These are phyloP conservation scores for Alternaria rosae DNA, from an alignment of 2,329 filamentous ascomycete genomes.

Conservation along the genomic window DNA sequence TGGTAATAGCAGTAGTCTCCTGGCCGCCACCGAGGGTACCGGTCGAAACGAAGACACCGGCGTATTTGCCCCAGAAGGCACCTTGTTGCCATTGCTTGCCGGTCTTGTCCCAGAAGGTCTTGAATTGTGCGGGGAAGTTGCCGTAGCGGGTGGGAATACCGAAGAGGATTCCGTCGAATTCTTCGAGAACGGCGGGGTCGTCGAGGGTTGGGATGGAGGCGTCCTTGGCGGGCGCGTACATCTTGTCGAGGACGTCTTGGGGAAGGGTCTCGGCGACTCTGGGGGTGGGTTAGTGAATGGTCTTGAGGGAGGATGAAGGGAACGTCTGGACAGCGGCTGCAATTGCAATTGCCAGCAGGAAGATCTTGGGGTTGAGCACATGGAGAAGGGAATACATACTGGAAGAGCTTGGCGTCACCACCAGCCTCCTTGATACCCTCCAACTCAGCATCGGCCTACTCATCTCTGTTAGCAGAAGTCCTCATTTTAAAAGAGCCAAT, in stretches of 20 bases:
- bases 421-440: slow-evolving; percentile 88
- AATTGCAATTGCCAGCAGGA: neutral
- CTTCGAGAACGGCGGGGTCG: slow-evolving; percentile 67
- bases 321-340: too few relatives aligned
- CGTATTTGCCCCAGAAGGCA: slow-evolving; percentile 84
- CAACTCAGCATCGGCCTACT: slow-evolving; percentile 88
- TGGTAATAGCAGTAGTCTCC: slow-evolving; percentile 81
- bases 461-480: neutral
- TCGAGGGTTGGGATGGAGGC: slow-evolving; percentile 69
- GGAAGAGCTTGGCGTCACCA: slow-evolving; percentile 80
- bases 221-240: slow-evolving; percentile 84
- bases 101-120: slow-evolving; percentile 89
- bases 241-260: slow-evolving; percentile 83
- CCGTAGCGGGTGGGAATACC: slow-evolving; percentile 96
- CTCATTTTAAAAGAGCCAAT: slow-evolving; percentile 5
- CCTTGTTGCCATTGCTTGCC: slow-evolving; percentile 84
- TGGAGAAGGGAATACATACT: slow-evolving; percentile 60
- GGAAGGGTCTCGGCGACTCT: slow-evolving; percentile 86
- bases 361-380: neutral
- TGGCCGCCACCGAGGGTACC: slow-evolving; percentile 84
- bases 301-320: neutral
- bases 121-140: slow-evolving; percentile 97
- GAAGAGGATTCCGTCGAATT: slow-evolving; percentile 88
- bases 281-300: slow-evolving; percentile 5
- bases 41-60: slow-evolving; percentile 90